A percentile compares a stretch with the other conserved stretches of the same genome.
phyloP scores from a whole-genome alignment of 163 green algal species.

The Scenedesmus sp. region DNA sequence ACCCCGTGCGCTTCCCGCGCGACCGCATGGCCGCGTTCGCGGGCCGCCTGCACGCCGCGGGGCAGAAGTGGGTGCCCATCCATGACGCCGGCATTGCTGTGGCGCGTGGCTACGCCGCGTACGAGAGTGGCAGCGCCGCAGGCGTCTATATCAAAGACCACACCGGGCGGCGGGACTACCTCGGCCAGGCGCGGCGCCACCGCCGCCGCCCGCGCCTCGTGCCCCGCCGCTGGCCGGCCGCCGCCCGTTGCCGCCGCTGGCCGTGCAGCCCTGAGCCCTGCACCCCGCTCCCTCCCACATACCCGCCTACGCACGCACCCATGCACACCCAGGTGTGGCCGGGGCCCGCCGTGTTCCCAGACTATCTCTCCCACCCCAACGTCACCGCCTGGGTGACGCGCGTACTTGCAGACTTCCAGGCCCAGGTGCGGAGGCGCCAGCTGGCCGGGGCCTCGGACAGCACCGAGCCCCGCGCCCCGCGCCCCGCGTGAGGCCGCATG shows the following conservation, averaged over 20 bases:
- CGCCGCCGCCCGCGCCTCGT: no score
- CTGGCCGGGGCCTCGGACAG: no score
- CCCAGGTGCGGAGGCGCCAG: no score
- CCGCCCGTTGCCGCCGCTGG: background rate
- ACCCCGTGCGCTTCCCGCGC: constrained; percentile 19
- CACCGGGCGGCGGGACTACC: background rate
- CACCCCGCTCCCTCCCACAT: no score
- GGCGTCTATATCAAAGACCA: background rate
- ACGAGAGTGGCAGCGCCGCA: background rate
- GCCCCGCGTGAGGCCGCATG: no score
- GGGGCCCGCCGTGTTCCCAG: background rate
- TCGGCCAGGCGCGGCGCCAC: no score
- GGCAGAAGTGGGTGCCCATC: constrained; percentile 37
- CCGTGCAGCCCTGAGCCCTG: background rate
- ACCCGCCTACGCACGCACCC: no score
- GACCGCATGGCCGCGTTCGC: constrained; percentile 48
- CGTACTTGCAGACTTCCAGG: no score
- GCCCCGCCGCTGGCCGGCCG: no score
- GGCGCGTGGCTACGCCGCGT: no score
- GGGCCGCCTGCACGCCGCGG: constrained; percentile 61
- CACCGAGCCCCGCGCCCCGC: no score
- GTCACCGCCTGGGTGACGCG: background rate
- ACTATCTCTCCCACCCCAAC: background rate
- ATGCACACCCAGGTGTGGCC: background rate
- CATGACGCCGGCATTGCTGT: constrained; percentile 15